Percentiles rank a stretch among this genome's conserved stretches.
Evolutionary conservation across 2,329 filamentous ascomycete species (phyloP).

Genomic region (Escovopsis sp.): DNA sequence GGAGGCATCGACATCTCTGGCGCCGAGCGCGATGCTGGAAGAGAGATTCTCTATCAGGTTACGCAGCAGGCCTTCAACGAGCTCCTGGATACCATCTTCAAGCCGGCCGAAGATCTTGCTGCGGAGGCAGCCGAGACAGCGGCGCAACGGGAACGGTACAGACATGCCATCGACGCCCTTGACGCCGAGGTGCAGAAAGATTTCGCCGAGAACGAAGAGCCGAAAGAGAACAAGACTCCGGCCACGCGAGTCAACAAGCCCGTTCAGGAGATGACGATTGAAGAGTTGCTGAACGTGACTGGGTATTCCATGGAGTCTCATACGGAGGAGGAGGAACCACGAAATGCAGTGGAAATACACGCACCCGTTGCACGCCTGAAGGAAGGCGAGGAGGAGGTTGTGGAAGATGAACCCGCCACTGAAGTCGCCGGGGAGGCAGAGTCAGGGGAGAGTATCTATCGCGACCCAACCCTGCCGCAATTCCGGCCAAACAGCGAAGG

Average conservation of each 20-base stretch:
- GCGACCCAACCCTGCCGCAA: conserved; percentile 53
- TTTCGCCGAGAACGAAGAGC: not conserved
- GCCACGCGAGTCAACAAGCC: conserved; percentile 5
- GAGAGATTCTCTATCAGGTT: conserved; percentile 80
- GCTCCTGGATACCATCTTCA: conserved; percentile 75
- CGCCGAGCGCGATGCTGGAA: conserved; percentile 67
- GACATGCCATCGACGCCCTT: conserved; percentile 30
- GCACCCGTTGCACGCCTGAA: conserved; percentile 11
- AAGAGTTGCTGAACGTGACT: conserved; percentile 25
- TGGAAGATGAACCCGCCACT: conserved; percentile 4
- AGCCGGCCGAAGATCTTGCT: conserved; percentile 60
- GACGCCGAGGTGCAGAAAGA: conserved; percentile 15
- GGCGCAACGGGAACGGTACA: conserved; percentile 41
- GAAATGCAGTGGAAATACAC: conserved; percentile 19
- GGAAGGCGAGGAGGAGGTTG: conserved; percentile 8
- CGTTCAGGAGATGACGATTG: conserved; percentile 13
- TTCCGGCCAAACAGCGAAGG: conserved; percentile 42
- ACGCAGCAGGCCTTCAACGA: conserved; percentile 88
- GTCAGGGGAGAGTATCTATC: conserved; percentile 14
- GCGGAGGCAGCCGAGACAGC: conserved; percentile 50
- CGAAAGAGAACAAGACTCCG: not conserved
- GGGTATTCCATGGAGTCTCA: conserved; percentile 27
- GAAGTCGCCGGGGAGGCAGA: conserved; percentile 4
- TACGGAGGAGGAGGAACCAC: conserved; percentile 9
- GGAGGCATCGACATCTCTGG: conserved; percentile 65